These are phyloP conservation scores for Drosera capensis DNA, from an alignment of 148 eudicot genomes.

Conservation along the genomic window DNA sequence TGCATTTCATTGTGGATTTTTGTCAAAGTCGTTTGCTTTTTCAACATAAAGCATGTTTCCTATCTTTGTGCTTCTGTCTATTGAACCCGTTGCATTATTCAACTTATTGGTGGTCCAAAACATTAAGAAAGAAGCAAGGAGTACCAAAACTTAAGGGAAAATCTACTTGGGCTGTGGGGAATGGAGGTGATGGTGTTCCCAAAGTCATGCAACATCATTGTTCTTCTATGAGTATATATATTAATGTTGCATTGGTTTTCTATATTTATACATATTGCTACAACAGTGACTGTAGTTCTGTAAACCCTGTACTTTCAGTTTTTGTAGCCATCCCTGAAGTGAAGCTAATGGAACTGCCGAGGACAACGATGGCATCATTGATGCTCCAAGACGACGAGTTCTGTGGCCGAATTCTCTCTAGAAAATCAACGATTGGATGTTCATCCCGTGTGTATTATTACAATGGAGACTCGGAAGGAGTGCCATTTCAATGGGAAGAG, in stretches of 20 bases:
- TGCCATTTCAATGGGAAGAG: conserved; percentile 62
- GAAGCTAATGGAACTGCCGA: background rate
- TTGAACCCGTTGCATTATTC: too few relatives aligned
- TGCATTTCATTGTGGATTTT: too few relatives aligned
- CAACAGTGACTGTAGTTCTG: background rate
- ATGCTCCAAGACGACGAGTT: background rate
- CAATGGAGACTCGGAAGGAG: conserved; percentile 31
- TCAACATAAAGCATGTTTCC: too few relatives aligned
- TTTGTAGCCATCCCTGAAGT: too few relatives aligned
- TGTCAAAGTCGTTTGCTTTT: too few relatives aligned
- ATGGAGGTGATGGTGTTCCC: background rate
- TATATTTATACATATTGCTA: background rate
- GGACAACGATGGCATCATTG: background rate
- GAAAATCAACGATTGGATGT: conserved; percentile 23
- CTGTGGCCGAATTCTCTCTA: conserved; percentile 14
- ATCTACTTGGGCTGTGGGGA: too few relatives aligned
- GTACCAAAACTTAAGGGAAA: background rate
- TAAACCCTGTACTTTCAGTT: too few relatives aligned
- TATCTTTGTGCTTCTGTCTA: too few relatives aligned
- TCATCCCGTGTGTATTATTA: conserved; percentile 28
- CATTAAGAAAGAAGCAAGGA: too few relatives aligned
- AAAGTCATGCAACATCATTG: background rate
- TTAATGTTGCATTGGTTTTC: background rate
- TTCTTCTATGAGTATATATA: background rate
- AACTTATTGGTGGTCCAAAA: too few relatives aligned